Evolutionary conservation across 2,329 filamentous ascomycete genomes (phyloP), one percentile per base, ranked within the genome.

Genomic region (Nectriaceae sp.): DNA sequence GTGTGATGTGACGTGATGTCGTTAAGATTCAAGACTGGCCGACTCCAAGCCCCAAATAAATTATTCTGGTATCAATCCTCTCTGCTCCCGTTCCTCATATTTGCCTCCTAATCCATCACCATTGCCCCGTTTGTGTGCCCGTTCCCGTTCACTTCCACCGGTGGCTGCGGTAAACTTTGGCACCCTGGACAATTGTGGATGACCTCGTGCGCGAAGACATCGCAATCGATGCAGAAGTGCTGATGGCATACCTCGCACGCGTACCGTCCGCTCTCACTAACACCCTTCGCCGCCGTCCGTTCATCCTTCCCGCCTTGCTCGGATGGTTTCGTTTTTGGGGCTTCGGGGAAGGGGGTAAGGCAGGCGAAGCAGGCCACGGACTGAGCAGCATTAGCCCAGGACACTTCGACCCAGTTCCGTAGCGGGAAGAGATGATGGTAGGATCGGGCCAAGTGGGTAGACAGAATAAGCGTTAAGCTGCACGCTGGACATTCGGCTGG

Each of bases 221-320:
- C 94, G 68, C 94, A 99, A 68, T 99, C 94, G 56, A 99, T 95
- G 75, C 94, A 99, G 67, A 97, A 99, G 71, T 97, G 93, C 50
- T 89, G 85, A 3, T 80, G 72, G 69, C 94, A 99, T n/a, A 87
- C 85, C 58, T 87, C 82, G 67, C 94, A 99, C 50, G 89, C 89
- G 66, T 99, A 99, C 43, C 94, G 77, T 40, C 88, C 85, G 64
- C 88, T 94, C 73, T 95, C 90, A 66, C 89, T 93, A 37, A 92
- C 86, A 1, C 87, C 85, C 62, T 84, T 87, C 16, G 68, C 57
- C 11, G 56, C 53, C n/a, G 33, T 10, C 31, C 59, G 62, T 20
- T 47, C 41, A 4, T 57, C 55, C n/a, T 63, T 56, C 21, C 57
- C 66, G 5, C 47, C 36, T 35, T 56, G 63, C 5, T 58, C 61